Conservation (phyloP, 2,329 filamentous ascomycete species). For the Cercospora zeina region DNA sequence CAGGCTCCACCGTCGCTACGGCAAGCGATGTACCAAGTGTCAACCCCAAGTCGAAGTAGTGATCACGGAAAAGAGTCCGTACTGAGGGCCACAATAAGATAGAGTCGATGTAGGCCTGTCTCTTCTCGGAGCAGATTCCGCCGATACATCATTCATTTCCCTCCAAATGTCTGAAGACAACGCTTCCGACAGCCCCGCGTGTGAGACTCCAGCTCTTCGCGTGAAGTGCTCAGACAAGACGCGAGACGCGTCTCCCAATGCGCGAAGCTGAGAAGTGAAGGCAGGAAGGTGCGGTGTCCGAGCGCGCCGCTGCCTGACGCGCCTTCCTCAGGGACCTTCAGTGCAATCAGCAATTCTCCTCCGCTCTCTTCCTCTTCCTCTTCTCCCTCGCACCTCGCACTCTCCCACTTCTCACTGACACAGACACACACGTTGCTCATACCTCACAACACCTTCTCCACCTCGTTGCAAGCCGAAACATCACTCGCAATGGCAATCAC, state of each 20-base stretch:
- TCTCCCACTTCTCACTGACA: not conserved
- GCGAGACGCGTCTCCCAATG: not conserved
- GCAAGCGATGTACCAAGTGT: conserved; percentile 44
- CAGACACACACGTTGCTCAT: not conserved
- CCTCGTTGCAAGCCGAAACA: not conserved
- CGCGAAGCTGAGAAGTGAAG: not conserved
- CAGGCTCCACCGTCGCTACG: conserved; percentile 49
- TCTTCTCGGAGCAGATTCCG: too few species aligned
- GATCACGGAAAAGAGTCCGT: not conserved
- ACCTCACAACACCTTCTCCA: not conserved
- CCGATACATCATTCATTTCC: too few species aligned
- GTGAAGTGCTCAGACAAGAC: not conserved
- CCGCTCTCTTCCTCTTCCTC: not conserved
- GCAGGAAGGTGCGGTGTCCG: conserved; percentile 7
- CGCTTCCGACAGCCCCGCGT: too few species aligned
- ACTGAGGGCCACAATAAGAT: too few species aligned
- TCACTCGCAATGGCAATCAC: not conserved
- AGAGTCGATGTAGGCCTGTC: not conserved
- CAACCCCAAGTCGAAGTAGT: conserved; percentile 15
- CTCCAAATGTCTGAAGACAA: too few species aligned
- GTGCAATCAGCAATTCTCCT: not conserved
- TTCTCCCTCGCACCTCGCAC: not conserved
- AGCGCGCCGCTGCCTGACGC: conserved; percentile 4
- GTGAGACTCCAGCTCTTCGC: not conserved
- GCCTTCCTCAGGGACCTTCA: conserved; percentile 8